These are phyloP conservation scores for Tuber calosporum DNA, from an alignment of 495 filamentous ascomycete genomes.

Conservation along the genomic window DNA sequence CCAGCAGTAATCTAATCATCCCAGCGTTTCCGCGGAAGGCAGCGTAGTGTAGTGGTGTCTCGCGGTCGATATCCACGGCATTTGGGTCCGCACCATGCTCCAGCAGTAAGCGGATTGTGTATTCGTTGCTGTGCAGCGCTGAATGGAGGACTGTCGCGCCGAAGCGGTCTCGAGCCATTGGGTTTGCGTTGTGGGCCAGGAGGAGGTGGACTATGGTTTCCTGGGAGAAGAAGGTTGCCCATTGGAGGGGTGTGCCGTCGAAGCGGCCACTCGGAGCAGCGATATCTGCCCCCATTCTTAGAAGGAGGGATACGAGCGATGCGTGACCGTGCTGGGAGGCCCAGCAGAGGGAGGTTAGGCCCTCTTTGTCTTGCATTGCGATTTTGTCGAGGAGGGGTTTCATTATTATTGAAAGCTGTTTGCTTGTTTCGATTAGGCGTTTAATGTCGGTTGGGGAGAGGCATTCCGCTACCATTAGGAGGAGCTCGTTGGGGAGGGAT, in stretches of 20 bases:
- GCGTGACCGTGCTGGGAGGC: not conserved
- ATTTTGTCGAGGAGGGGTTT: slow-evolving; percentile 11
- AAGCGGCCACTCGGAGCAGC: not conserved
- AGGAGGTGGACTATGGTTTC: slow-evolving; percentile 1
- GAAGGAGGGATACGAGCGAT: not conserved
- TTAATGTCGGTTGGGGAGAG: slow-evolving; percentile 6
- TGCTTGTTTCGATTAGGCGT: slow-evolving; percentile 9
- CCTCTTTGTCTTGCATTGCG: slow-evolving; percentile 11
- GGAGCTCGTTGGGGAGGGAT: slow-evolving; percentile 24
- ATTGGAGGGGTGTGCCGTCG: not conserved
- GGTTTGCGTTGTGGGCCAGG: not conserved
- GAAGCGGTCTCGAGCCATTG: not conserved
- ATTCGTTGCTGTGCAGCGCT: not conserved
- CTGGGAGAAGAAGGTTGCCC: not conserved
- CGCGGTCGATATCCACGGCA: not conserved
- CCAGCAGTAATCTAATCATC: slow-evolving; percentile 17
- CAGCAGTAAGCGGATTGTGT: slow-evolving; percentile 1
- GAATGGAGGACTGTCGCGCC: not conserved
- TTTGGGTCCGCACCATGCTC: not conserved
- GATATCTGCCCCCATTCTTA: not conserved
- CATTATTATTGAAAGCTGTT: slow-evolving; percentile 1
- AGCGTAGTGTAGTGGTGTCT: slow-evolving; percentile 19
- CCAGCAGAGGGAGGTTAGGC: slow-evolving; percentile 6
- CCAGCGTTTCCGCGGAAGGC: slow-evolving; percentile 7
- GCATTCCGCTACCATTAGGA: slow-evolving; percentile 9